A percentile compares a stretch with the other conserved stretches of the same genome.
Evolutionary conservation across 192 early-diverging fungal genomes (phyloP).

Genomic region (Coemansia brasiliensis): DNA sequence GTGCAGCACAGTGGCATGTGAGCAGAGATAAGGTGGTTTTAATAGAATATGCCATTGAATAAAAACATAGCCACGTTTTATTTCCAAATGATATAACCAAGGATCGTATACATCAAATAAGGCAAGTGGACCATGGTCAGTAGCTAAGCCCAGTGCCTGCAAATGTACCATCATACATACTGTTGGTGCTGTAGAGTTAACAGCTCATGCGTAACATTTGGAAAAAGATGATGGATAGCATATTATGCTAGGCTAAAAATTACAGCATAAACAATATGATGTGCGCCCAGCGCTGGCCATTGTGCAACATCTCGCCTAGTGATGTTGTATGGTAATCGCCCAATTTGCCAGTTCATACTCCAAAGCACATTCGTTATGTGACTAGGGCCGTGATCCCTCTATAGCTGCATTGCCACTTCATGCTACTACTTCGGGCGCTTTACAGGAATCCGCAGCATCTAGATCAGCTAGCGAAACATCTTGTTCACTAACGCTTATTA

Average conservation of each 20-base stretch:
- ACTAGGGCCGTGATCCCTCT: constrained; percentile 60
- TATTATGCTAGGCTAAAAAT: constrained; percentile 72
- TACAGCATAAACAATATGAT: constrained; percentile 83
- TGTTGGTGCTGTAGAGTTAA: constrained; percentile 60
- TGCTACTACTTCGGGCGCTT: constrained; percentile 16
- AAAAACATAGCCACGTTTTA: too few relatives aligned
- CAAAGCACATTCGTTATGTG: constrained; percentile 71
- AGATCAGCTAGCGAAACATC: constrained; percentile 27
- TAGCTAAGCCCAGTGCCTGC: constrained; percentile 78
- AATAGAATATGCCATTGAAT: constrained; percentile 61
- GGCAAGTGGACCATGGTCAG: constrained; percentile 86
- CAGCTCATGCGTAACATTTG: constrained; percentile 58
- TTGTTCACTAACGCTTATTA: constrained; percentile 24
- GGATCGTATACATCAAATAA: constrained; percentile 85
- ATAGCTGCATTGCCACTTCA: constrained; percentile 53
- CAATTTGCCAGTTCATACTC: constrained; percentile 69
- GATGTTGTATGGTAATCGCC: constrained; percentile 88
- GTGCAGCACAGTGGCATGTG: constrained; percentile 70
- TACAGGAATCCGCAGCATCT: constrained; percentile 1
- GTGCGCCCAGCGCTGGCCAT: constrained; percentile 65
- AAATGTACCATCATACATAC: constrained; percentile 75
- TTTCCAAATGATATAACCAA: constrained; percentile 70
- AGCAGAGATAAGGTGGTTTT: constrained; percentile 73
- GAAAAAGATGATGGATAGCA: constrained; percentile 60
- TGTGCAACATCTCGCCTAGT: constrained; percentile 59